Base-by-base conservation (phyloP, 2,329 filamentous ascomycete species). In the Epichloe uncinata region DNA sequence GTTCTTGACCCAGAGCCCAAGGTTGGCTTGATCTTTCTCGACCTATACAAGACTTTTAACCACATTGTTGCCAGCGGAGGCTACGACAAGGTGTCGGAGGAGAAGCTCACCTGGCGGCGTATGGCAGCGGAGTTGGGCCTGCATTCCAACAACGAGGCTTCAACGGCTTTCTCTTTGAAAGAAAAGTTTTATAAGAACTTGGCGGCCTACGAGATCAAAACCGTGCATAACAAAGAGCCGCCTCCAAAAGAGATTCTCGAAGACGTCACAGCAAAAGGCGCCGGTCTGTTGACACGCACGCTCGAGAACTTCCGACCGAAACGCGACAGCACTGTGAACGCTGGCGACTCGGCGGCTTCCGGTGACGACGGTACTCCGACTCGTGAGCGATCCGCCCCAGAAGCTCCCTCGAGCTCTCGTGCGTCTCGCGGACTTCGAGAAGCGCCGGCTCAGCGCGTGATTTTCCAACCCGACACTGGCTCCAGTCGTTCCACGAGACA, bases 101-200 rank as follows among this genome's bases (percentile, higher is more conserved):
- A 91, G 64, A 93, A 91, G 71, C 77, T 94, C 55, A 85, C 86
- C 47, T 95, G 89, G 89, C 79, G 87, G 55, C 81, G 81, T 58
- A 77, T 95, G 59, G 86, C 84, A 12, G 75, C 82, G 48, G 82
- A 89, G 58, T 83, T 95, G 51, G 80, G 86, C 46, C 78, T 90
- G 55, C 81, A 81, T 61, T 82, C 81, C 50, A 75, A 78, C 59
- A 89, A 91, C 61, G 81, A 87, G 54, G 77, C 87, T 6, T 87
- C 87, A n/a, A 81, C 88, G 52, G 88, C 87, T 13, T 95, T 94
- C 68, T 78, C 85, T 52, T 72, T 95, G 50, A 95, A 95, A 69
- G 84, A 85, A 50, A 82, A 85, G 54, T 95, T 93, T 70, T 94
- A 94, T 72, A 90, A 88, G 66, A 88, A 91, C 60, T 77, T 95